Evolutionary conservation across 2,329 filamentous ascomycete genomes (phyloP).

Genomic region (Phoma sp.): DNA sequence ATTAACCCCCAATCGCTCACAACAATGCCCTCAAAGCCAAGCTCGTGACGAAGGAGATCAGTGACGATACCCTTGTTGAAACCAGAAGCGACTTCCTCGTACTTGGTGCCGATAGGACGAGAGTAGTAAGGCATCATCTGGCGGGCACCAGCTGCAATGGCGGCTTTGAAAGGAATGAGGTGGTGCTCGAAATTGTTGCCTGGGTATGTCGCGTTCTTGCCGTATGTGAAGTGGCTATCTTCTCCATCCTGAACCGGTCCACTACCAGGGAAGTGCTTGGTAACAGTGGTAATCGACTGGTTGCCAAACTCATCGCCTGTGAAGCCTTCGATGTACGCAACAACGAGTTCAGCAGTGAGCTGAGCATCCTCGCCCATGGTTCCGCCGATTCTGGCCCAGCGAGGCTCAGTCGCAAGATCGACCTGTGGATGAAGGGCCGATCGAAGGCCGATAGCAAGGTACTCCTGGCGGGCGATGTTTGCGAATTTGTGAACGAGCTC

Average conservation of each 20-base stretch:
- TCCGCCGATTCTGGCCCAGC: slow-evolving; percentile 57
- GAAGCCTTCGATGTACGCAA: slow-evolving; percentile 59
- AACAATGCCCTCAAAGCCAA: slow-evolving; percentile 62
- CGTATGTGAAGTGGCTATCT: slow-evolving; percentile 62
- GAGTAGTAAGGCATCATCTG: slow-evolving; percentile 64
- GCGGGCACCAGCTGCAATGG: slow-evolving; percentile 58
- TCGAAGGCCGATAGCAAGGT: slow-evolving; percentile 53
- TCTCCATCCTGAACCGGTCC: slow-evolving; percentile 60
- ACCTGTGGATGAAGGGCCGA: slow-evolving; percentile 60
- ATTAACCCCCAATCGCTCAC: slow-evolving; percentile 63
- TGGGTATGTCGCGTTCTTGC: slow-evolving; percentile 60
- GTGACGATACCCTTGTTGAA: slow-evolving; percentile 63
- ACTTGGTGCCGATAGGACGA: slow-evolving; percentile 56
- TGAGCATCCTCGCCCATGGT: slow-evolving; percentile 61
- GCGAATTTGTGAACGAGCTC: slow-evolving; percentile 57
- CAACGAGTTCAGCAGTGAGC: slow-evolving; percentile 47
- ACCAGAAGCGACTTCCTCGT: slow-evolving; percentile 58
- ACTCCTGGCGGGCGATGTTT: slow-evolving; percentile 59
- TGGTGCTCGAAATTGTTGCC: slow-evolving; percentile 61
- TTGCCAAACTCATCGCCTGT: slow-evolving; percentile 56
- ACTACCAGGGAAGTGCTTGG: slow-evolving; percentile 63
- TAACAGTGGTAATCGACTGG: slow-evolving; percentile 57
- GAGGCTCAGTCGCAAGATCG: slow-evolving; percentile 60
- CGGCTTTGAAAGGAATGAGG: slow-evolving; percentile 59
- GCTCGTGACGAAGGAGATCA: slow-evolving; percentile 55